phyloP scores from a whole-genome alignment of 2,329 filamentous ascomycete species.

The Fusarium xylarioides region DNA sequence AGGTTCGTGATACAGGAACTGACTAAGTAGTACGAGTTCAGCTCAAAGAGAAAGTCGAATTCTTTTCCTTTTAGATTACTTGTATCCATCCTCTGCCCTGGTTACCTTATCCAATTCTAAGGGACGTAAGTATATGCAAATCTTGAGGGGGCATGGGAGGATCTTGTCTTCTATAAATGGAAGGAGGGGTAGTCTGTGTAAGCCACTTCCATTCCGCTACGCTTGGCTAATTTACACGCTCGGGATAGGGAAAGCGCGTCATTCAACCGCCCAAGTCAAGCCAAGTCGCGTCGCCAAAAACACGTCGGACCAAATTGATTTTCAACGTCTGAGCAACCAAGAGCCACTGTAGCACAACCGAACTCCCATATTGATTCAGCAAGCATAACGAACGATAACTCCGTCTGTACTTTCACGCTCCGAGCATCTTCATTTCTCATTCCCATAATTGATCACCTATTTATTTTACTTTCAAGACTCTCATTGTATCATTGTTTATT shows the following conservation, averaged over 20 bases:
- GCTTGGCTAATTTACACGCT: conserved; percentile 25
- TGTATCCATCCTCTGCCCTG: neutral
- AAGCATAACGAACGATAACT: conserved; percentile 10
- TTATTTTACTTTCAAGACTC: neutral
- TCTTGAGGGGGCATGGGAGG: neutral
- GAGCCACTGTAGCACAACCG: neutral
- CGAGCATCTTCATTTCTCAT: neutral
- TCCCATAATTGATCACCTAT: neutral
- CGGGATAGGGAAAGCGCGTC: conserved; percentile 35
- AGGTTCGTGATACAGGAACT: neutral
- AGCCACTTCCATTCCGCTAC: neutral
- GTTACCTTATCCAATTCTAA: neutral
- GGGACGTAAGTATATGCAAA: neutral
- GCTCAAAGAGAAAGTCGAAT: neutral
- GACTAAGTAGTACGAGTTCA: neutral
- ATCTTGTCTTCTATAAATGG: conserved; percentile 4
- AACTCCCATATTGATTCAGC: conserved; percentile 9
- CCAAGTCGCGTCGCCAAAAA: conserved; percentile 44
- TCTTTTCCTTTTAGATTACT: neutral
- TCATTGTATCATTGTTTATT: neutral
- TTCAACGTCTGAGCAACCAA: conserved; percentile 20
- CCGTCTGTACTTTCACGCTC: neutral
- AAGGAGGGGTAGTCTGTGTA: conserved; percentile 28
- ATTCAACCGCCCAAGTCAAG: neutral
- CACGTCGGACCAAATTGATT: conserved; percentile 39